phyloP scores from a whole-genome alignment of 2,329 filamentous ascomycete species.

The Pestalotiopsis sp. region DNA sequence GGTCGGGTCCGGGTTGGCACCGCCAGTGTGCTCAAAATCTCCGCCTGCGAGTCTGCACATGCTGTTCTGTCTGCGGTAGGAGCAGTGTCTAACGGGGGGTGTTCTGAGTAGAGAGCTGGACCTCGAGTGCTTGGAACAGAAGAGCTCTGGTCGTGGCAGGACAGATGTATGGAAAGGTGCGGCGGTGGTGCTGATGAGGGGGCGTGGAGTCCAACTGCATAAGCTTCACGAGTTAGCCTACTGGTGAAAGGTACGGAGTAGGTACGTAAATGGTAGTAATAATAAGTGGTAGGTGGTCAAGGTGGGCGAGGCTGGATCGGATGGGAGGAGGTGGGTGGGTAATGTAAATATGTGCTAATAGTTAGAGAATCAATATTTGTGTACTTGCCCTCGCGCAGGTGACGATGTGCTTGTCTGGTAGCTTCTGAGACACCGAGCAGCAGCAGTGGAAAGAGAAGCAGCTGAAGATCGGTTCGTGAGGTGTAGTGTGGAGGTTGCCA shows the following conservation, averaged over 20 bases:
- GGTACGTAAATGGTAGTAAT: neutral
- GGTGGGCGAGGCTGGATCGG: neutral
- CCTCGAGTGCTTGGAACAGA: neutral
- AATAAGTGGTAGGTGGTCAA: neutral
- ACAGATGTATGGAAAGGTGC: neutral
- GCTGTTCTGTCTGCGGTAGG: slow-evolving; percentile 69
- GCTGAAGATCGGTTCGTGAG: neutral
- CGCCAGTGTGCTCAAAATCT: slow-evolving; percentile 55
- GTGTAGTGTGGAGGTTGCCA: neutral
- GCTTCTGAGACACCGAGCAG: neutral
- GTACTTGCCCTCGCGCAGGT: slow-evolving; percentile 3
- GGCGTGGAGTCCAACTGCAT: slow-evolving; percentile 11
- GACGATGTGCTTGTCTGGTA: slow-evolving; percentile 1
- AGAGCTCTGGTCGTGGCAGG: neutral
- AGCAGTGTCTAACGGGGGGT: slow-evolving; percentile 57
- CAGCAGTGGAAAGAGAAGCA: neutral
- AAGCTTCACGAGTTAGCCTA: slow-evolving; percentile 11
- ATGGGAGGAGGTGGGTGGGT: neutral
- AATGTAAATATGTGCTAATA: neutral
- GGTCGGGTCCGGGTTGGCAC: slow-evolving; percentile 61
- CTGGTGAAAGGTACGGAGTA: neutral
- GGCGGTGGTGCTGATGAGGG: slow-evolving; percentile 9
- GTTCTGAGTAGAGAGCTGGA: neutral
- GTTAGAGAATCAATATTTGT: neutral
- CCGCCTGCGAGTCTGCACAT: slow-evolving; percentile 70